Percentiles rank a stretch among this genome's conserved stretches.
phyloP scores from a whole-genome alignment of 768 basidiomycete species.

The Lyophyllum semitale region DNA sequence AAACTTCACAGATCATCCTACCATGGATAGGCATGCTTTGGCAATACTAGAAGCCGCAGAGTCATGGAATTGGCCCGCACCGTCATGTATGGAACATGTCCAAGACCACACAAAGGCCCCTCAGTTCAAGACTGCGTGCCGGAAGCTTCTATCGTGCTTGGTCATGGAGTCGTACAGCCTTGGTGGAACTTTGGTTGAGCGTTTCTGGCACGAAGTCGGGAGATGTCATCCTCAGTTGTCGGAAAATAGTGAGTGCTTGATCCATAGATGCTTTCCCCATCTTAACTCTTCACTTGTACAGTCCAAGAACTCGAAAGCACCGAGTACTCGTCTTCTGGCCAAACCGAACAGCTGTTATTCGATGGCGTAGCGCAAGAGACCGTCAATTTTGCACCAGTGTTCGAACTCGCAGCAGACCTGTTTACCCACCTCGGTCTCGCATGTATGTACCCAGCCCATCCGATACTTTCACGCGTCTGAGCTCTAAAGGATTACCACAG shows the following conservation, averaged over 20 bases:
- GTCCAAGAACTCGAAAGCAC: slow-evolving; percentile 16
- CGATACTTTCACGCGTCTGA: background rate
- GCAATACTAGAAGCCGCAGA: slow-evolving; percentile 19
- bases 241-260: slow-evolving; percentile 18
- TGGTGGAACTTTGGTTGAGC: slow-evolving; percentile 18
- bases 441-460: slow-evolving; percentile 4
- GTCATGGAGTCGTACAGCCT: slow-evolving; percentile 18
- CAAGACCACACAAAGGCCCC: background rate
- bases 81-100: slow-evolving; percentile 10
- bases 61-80: slow-evolving; percentile 20
- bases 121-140: slow-evolving; percentile 14
- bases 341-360: slow-evolving; percentile 14
- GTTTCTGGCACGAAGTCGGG: slow-evolving; percentile 16
- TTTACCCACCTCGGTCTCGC: slow-evolving; percentile 20
- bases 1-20: background rate
- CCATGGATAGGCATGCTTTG: slow-evolving; percentile 18
- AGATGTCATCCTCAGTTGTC: slow-evolving; percentile 20
- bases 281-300: background rate
- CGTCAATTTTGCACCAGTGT: slow-evolving; percentile 14
- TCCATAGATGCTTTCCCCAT: background rate
- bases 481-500: background rate
- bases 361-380: slow-evolving; percentile 10
- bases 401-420: slow-evolving; percentile 15
- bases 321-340: slow-evolving; percentile 14
- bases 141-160: slow-evolving; percentile 17